Evolutionary conservation across 192 early-diverging fungal genomes (phyloP).

Genomic region (Podila epigama): DNA sequence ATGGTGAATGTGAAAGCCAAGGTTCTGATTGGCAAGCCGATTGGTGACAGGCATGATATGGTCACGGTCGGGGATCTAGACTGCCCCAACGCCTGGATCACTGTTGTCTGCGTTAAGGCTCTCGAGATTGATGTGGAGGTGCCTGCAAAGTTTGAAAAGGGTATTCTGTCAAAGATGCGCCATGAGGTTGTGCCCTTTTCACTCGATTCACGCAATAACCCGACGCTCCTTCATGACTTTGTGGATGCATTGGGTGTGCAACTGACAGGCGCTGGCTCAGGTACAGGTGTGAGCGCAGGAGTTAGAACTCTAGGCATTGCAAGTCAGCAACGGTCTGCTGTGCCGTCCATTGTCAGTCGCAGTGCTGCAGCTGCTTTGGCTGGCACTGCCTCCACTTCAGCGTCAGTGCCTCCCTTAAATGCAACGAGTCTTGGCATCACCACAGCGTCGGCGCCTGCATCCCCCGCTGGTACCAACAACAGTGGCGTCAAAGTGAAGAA

Average conservation of each 20-base stretch:
- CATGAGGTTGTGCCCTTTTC: slow-evolving; percentile 34
- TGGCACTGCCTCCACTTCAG: background rate
- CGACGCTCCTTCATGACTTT: slow-evolving; percentile 26
- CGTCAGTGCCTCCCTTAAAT: background rate
- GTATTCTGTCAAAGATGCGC: slow-evolving; percentile 33
- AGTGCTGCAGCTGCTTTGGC: background rate
- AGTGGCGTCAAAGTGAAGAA: background rate
- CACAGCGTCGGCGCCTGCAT: slow-evolving; percentile 4
- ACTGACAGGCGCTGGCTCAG: background rate
- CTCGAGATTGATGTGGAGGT: slow-evolving; percentile 30
- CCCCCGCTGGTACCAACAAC: background rate
- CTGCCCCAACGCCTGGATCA: slow-evolving; percentile 50
- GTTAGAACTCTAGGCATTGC: too few relatives aligned
- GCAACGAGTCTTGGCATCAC: slow-evolving; percentile 10
- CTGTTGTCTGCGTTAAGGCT: slow-evolving; percentile 27
- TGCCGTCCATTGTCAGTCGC: background rate
- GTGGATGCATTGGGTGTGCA: slow-evolving; percentile 20
- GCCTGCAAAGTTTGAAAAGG: slow-evolving; percentile 43
- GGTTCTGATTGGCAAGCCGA: slow-evolving; percentile 49
- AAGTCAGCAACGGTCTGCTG: background rate
- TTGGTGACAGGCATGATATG: slow-evolving; percentile 50
- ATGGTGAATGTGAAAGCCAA: slow-evolving; percentile 33
- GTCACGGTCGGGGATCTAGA: slow-evolving; percentile 50
- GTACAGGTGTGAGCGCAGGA: too few relatives aligned
- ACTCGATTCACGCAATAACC: slow-evolving; percentile 16